Evolutionary conservation across 73 alveolate species (phyloP).

Genomic region (Uronychia setigera): DNA sequence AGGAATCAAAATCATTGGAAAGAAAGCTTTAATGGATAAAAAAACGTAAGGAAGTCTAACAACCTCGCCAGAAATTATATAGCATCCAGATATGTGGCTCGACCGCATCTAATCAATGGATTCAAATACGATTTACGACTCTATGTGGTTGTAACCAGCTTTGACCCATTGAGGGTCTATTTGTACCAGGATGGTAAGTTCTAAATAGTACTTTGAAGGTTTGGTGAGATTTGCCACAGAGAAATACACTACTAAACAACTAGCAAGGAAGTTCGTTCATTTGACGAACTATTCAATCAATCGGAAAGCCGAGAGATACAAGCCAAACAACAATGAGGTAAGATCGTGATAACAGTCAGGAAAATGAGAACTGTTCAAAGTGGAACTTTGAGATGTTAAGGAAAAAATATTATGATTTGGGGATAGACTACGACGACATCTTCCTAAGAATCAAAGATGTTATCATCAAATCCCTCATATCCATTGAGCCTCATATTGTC

Average conservation of each 20-base stretch:
- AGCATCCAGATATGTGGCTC: slow-evolving; percentile 87
- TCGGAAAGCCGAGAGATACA: slow-evolving; percentile 69
- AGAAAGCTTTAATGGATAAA: slow-evolving; percentile 56
- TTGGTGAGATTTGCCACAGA: slow-evolving; percentile 97
- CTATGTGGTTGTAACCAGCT: slow-evolving; percentile 90
- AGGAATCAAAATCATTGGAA: slow-evolving; percentile 87
- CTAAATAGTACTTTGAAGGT: no score
- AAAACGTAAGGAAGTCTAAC: slow-evolving; percentile 4
- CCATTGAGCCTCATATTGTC: slow-evolving; percentile 82
- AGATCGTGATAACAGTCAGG: slow-evolving; percentile 11
- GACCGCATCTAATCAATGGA: slow-evolving; percentile 95
- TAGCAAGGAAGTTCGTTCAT: slow-evolving; percentile 49
- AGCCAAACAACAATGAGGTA: slow-evolving; percentile 29
- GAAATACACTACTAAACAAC: slow-evolving; percentile 69
- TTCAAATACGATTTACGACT: slow-evolving; percentile 93
- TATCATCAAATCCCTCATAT: slow-evolving; percentile 70
- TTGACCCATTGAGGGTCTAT: slow-evolving; percentile 95
- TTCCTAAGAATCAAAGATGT: slow-evolving; percentile 79
- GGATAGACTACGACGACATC: slow-evolving; percentile 61
- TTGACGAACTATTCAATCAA: slow-evolving; percentile 68
- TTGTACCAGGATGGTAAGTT: slow-evolving; percentile 95
- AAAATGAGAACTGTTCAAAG: slow-evolving; percentile 75
- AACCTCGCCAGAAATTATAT: slow-evolving; percentile 9
- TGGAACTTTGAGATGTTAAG: slow-evolving; percentile 81
- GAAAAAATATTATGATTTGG: slow-evolving; percentile 59